Evolutionary conservation across 768 basidiomycete species (phyloP).

Genomic region (Tulasnella sp.): DNA sequence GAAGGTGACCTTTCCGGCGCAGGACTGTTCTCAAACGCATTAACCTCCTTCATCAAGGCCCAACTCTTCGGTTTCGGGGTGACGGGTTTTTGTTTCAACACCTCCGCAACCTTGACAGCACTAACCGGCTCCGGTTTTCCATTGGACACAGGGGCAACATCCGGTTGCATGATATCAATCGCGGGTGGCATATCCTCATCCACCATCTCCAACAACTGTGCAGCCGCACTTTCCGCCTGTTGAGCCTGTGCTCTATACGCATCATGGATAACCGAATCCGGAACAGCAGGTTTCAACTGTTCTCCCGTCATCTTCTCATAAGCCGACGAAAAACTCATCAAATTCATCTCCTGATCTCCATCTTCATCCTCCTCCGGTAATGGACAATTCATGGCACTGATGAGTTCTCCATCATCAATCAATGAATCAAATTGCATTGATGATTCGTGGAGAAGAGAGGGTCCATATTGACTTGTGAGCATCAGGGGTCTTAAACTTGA

Average conservation of each 20-base stretch:
- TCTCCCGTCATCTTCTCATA: slow-evolving; percentile 39
- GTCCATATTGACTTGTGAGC: background rate
- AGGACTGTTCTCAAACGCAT: slow-evolving; percentile 66
- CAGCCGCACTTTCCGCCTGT: slow-evolving; percentile 88
- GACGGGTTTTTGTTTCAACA: background rate
- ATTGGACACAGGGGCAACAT: no score
- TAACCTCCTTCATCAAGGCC: slow-evolving; percentile 30
- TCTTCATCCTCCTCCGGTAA: slow-evolving; percentile 62
- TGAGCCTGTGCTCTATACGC: slow-evolving; percentile 75
- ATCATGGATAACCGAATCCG: slow-evolving; percentile 57
- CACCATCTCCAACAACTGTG: slow-evolving; percentile 72
- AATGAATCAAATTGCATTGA: background rate
- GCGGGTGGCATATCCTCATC: slow-evolving; percentile 49
- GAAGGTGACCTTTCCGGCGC: slow-evolving; percentile 44
- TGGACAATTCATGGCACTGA: slow-evolving; percentile 60
- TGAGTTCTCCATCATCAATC: slow-evolving; percentile 39
- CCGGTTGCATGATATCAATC: no score
- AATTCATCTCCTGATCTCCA: slow-evolving; percentile 36
- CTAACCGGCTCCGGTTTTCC: background rate
- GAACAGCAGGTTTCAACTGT: slow-evolving; percentile 19
- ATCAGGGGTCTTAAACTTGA: no score
- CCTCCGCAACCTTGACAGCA: background rate
- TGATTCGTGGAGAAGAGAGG: background rate
- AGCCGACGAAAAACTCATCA: slow-evolving; percentile 54
- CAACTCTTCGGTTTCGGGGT: background rate